phyloP scores from a whole-genome alignment of 495 filamentous ascomycete species.

The Penicillium arizonense region DNA sequence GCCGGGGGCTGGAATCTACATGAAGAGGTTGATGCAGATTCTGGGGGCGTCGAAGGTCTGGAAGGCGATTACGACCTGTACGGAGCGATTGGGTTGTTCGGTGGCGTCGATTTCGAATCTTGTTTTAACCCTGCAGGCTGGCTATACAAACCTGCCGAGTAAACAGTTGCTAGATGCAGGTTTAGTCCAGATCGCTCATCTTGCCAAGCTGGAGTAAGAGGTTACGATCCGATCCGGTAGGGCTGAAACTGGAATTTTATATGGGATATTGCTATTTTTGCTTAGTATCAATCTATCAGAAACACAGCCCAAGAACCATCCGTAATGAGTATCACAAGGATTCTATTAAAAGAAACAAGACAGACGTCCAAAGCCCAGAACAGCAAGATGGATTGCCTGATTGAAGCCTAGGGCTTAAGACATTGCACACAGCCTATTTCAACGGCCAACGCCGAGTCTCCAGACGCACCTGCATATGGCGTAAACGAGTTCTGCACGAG shows the following conservation, averaged over 20 bases:
- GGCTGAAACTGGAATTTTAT: conserved; percentile 12
- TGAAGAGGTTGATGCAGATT: conserved; percentile 73
- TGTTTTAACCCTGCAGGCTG: conserved; percentile 56
- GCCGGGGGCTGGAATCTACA: conserved; percentile 76
- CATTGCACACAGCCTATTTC: conserved; percentile 5
- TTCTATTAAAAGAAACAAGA: too few relatives aligned
- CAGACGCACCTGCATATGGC: conserved; percentile 5
- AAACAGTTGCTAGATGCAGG: not conserved
- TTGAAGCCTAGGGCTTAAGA: not conserved
- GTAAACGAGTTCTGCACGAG: conserved; percentile 1
- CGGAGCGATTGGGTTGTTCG: conserved; percentile 75
- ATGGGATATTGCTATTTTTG: not conserved
- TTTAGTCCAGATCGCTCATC: conserved; percentile 2
- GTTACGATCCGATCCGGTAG: conserved; percentile 3
- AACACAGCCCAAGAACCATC: too few relatives aligned
- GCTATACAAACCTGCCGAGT: conserved; percentile 33
- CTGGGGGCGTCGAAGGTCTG: conserved; percentile 67
- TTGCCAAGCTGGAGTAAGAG: conserved; percentile 10
- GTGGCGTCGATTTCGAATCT: conserved; percentile 68
- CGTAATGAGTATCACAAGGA: too few relatives aligned
- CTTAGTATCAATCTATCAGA: too few relatives aligned
- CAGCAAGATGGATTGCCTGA: too few relatives aligned
- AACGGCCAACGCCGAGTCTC: conserved; percentile 6
- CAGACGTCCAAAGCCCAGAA: not conserved
- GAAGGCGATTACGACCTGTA: conserved; percentile 81